Percentiles rank a stretch among this genome's conserved stretches.
Conservation (phyloP, 768 basidiomycete species). For the Suillus clintonianus region DNA sequence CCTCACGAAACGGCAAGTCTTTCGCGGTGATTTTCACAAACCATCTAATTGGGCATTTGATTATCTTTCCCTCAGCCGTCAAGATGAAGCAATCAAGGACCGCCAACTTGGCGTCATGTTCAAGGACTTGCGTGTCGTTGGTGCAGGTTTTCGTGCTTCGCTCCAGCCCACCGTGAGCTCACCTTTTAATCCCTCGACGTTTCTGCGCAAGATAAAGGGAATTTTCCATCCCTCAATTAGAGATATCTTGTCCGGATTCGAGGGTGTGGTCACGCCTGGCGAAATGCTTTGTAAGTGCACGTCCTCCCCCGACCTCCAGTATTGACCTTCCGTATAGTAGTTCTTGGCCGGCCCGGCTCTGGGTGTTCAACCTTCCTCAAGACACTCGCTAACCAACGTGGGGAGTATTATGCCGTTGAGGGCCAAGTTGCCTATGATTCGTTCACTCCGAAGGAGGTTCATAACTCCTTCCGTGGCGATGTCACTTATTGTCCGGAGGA, state of each 20-base stretch:
- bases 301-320: background rate
- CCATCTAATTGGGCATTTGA: background rate
- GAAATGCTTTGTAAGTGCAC: conserved; percentile 65
- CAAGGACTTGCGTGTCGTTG: conserved; percentile 57
- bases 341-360: conserved; percentile 82
- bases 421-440: conserved; percentile 81
- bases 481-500: conserved; percentile 83
- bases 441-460: conserved; percentile 63
- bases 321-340: conserved; percentile 47
- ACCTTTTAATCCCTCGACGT: conserved; percentile 52
- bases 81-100: conserved; percentile 46
- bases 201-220: conserved; percentile 44
- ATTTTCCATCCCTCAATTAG: conserved; percentile 62
- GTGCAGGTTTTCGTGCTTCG: conserved; percentile 54
- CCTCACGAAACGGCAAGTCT: conserved; percentile 18
- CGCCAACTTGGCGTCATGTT: conserved; percentile 65
- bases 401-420: conserved; percentile 64
- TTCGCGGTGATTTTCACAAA: conserved; percentile 9
- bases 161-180: conserved; percentile 65
- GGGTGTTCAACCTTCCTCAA: conserved; percentile 88
- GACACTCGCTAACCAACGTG: conserved; percentile 70
- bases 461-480: conserved; percentile 72
- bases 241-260: conserved; percentile 53
- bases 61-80: conserved; percentile 35
- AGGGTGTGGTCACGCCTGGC: conserved; percentile 58